Conservation (phyloP, 2,329 filamentous ascomycete genomes). For the Aureobasidium sp. region DNA sequence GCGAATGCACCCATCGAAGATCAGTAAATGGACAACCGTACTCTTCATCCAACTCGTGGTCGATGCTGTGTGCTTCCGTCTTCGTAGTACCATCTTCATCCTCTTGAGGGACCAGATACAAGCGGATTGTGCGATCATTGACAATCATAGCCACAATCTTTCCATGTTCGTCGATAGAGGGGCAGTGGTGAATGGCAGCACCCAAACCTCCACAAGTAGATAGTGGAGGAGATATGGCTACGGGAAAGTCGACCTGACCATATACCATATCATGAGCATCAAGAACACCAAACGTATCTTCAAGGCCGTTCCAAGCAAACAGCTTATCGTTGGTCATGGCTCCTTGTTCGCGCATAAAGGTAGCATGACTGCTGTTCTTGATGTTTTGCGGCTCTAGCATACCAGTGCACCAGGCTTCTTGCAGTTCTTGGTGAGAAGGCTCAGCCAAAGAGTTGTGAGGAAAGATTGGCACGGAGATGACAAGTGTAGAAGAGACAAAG, state of each 20-base stretch:
- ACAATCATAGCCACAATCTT: slow-evolving; percentile 32
- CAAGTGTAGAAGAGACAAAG: slow-evolving; percentile 28
- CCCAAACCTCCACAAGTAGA: slow-evolving; percentile 30
- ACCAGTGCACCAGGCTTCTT: slow-evolving; percentile 32
- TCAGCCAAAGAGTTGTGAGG: slow-evolving; percentile 23
- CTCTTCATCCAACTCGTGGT: slow-evolving; percentile 31
- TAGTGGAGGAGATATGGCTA: slow-evolving; percentile 29
- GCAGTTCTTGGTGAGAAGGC: slow-evolving; percentile 29
- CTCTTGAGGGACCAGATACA: slow-evolving; percentile 29
- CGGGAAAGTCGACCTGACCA: slow-evolving; percentile 30
- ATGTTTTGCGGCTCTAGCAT: slow-evolving; percentile 31
- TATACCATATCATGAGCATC: slow-evolving; percentile 28
- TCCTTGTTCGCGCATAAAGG: slow-evolving; percentile 27
- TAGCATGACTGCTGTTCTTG: slow-evolving; percentile 30
- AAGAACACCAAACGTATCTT: slow-evolving; percentile 30
- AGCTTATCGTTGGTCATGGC: slow-evolving; percentile 26
- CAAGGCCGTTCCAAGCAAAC: slow-evolving; percentile 31
- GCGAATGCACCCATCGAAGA: slow-evolving; percentile 28
- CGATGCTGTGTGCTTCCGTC: slow-evolving; percentile 31
- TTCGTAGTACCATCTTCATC: slow-evolving; percentile 22
- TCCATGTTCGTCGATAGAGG: slow-evolving; percentile 29
- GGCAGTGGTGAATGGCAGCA: slow-evolving; percentile 29
- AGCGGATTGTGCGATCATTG: slow-evolving; percentile 29
- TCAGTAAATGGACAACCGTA: slow-evolving; percentile 32
- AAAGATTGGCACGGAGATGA: slow-evolving; percentile 29